These are phyloP conservation scores for Articulospora tetracladia DNA, from an alignment of 495 filamentous ascomycete genomes.

Conservation along the genomic window DNA sequence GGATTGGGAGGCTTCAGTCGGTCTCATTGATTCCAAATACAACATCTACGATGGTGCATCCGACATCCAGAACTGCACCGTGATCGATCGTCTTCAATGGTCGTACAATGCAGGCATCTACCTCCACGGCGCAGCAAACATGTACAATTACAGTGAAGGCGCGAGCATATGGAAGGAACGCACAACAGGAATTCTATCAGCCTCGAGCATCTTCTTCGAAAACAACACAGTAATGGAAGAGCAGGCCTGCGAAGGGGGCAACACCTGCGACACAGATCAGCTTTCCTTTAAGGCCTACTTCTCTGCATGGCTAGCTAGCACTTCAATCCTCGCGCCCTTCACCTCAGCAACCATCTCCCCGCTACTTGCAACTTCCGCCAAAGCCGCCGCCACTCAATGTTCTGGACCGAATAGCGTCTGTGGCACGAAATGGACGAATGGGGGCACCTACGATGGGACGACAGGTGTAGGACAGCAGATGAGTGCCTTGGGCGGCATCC, in stretches of 20 bases:
- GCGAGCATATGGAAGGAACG: slow-evolving; percentile 48
- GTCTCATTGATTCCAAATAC: slow-evolving; percentile 46
- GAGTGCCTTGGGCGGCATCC: slow-evolving; percentile 65
- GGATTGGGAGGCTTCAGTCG: slow-evolving; percentile 56
- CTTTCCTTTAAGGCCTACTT: slow-evolving; percentile 85
- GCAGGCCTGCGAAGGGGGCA: slow-evolving; percentile 68
- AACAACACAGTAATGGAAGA: slow-evolving; percentile 55
- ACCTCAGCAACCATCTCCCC: slow-evolving; percentile 57
- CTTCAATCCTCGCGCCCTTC: slow-evolving; percentile 64
- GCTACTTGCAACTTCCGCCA: slow-evolving; percentile 55
- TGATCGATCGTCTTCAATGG: slow-evolving; percentile 53
- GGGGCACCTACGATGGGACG: slow-evolving; percentile 49
- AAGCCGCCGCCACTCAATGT: slow-evolving; percentile 61
- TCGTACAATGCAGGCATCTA: slow-evolving; percentile 68
- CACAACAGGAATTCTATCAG: slow-evolving; percentile 48
- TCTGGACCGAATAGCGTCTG: slow-evolving; percentile 57
- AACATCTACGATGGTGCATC: slow-evolving; percentile 57
- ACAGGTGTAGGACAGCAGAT: slow-evolving; percentile 65
- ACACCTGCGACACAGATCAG: slow-evolving; percentile 68
- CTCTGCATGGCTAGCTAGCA: slow-evolving; percentile 71
- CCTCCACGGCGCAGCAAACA: slow-evolving; percentile 63
- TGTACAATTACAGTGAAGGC: slow-evolving; percentile 60
- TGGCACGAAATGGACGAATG: slow-evolving; percentile 65
- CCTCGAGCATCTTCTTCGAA: slow-evolving; percentile 50
- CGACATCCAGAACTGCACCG: slow-evolving; percentile 44